Base-by-base conservation (phyloP, 169 alveolate species). In the Plasmodium malariae region DNA sequence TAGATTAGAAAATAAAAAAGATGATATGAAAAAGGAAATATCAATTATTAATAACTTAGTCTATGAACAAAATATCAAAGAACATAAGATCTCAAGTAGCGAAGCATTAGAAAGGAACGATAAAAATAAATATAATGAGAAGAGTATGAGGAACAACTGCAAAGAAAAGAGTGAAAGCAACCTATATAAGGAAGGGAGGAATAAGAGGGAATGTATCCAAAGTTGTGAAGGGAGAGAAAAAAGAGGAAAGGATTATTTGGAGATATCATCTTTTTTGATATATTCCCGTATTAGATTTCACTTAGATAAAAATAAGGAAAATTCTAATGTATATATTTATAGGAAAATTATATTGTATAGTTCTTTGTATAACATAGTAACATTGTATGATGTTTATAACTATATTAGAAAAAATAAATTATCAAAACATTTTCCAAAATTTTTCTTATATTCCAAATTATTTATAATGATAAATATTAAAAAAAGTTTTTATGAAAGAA, bases 401-500 rank as follows among this genome's bases (percentile, higher is more conserved):
- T 83, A 65, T 28, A 49, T 83, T 34, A 48, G 62, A 17, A 55
- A 83, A 24, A 83, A 83, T 67, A 83, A 36, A 67, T 83, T 67
- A 54, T 83, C 91, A 11, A 59, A 26, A 7, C 67, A 83, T 83
- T 83, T 83, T 83, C 91, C 91, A 19, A 83, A 55, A 68, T 24
- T 83, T 30, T 83, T 83, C 30, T 57, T 83, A 51, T 83, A 49
- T 83, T 83, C 91, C 21, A 65, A 83, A 67, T 37, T 83, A 30
- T 59, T 32, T 57, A 83, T 83, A 32, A 59, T 83, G 51, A 67
- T 83, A 24, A 83, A 83, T 83, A 83, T 80, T 5, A 80, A 80
- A 80, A 80, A 60, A 37, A 80, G 83, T 80, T 80, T 67, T 80
- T 67, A 80, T 80, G 90, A 80, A 67, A 54, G 45, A n/a, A 80